Percentiles rank a stretch among this genome's conserved stretches.
Evolutionary conservation across 2,329 filamentous ascomycete genomes (phyloP).

Genomic region (Colletotrichum horii): DNA sequence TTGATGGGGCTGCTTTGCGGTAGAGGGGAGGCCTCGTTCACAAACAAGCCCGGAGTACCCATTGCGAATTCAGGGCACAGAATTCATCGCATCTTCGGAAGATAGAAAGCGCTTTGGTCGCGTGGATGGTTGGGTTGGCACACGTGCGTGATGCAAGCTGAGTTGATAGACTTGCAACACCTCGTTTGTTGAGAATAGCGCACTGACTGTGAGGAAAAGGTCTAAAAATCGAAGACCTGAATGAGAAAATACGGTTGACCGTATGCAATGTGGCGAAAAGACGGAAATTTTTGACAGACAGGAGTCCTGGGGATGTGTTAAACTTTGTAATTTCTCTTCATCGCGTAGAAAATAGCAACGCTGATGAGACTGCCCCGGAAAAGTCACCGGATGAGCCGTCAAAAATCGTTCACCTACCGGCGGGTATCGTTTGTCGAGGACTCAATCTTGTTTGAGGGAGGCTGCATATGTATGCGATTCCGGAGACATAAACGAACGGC

Average conservation of each 20-base stretch:
- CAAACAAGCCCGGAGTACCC: slow-evolving; percentile 2
- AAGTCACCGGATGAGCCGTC: not conserved
- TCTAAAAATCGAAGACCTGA: not conserved
- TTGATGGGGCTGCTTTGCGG: slow-evolving; percentile 3
- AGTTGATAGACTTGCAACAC: not conserved
- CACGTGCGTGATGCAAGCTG: not conserved
- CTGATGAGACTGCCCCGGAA: not conserved
- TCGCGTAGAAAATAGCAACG: not conserved
- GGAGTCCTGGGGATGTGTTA: not conserved
- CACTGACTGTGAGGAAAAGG: not conserved
- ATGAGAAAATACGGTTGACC: not conserved
- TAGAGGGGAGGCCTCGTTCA: not conserved
- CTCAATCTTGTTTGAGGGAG: not conserved
- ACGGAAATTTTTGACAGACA: not conserved
- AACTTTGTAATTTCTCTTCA: not conserved
- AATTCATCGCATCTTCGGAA: not conserved
- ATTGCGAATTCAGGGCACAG: not conserved
- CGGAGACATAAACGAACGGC: not conserved
- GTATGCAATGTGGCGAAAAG: not conserved
- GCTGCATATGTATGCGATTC: not conserved
- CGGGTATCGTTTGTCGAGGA: not conserved
- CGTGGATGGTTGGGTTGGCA: not conserved
- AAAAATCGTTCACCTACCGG: not conserved
- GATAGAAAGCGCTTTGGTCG: not conserved
- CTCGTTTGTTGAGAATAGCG: not conserved